Evolutionary conservation across 208 protist genomes (phyloP), one percentile per base, ranked within the genome.

Genomic region (Porcisia deanei): DNA sequence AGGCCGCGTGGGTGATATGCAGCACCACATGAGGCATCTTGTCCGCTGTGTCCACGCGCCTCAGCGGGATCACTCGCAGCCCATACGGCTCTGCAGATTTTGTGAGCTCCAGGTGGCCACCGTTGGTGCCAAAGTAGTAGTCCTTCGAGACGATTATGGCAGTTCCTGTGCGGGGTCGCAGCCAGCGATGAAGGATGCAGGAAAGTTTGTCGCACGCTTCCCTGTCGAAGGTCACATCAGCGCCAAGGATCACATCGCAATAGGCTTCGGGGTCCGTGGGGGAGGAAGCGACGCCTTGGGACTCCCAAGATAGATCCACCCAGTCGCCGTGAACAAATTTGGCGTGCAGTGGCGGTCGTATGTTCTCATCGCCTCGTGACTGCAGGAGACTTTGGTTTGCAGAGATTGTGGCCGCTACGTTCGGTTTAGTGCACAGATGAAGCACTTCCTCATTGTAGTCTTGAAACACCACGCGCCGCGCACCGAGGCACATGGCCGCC

Each of bases 381-480:
- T 14, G 34, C 30, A 30, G 47, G 41, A 22, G 53, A 9, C 47
- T 45, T 25, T 45, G 68, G 30, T 85, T 84, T 8, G 76, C 71
- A 30, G 66, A 37, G 8, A 82, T 20, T 14, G 88, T 96, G 43
- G 87, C 85, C 16, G 73, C 91, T 30, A 97, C 64, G 76, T 97
- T 97, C n/a, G 91, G 88, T 76, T 88, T 73, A 57, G 88, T 88
- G 79, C 91, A 96, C 12, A 84, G 22, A 9, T 88, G 71, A 0
- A 96, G 79, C n/a, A 97, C 94, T 71, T 96, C 89, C 22, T 78
- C 82, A 75, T 97, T 97, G 84, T 95, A 97, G 76, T 97, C 94
- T 71, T 96, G 91, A 58, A 96, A 88, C 22, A 88, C 74, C 9
- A 97, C 73, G 14, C 71, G 65, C 2, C 75, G 80, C 12, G 89